Percentiles rank a stretch among this genome's conserved stretches.
phyloP scores from a whole-genome alignment of 805 yeast species.

The Maudiozyma pseudohumilis region DNA sequence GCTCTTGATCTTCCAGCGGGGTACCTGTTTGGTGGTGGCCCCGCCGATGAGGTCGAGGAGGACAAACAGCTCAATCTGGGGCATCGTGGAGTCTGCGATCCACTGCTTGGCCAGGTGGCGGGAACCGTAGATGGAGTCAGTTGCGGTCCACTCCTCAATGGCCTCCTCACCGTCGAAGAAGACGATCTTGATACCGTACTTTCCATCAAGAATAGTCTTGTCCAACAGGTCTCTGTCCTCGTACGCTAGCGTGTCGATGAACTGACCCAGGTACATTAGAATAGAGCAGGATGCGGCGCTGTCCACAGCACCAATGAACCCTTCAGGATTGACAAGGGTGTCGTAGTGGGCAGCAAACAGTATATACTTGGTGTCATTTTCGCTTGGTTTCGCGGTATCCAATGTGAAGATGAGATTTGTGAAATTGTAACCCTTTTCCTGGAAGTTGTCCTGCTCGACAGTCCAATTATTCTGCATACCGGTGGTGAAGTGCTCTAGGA shows the following conservation, averaged over 20 bases:
- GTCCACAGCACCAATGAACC: constrained; percentile 52
- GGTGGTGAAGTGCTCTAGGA: constrained; percentile 26
- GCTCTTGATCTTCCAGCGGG: constrained; percentile 23
- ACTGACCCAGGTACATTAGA: constrained; percentile 36
- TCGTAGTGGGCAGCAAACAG: constrained; percentile 49
- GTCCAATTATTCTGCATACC: constrained; percentile 21
- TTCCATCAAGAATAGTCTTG: background rate
- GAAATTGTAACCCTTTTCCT: constrained; percentile 29
- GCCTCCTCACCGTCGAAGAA: constrained; percentile 61
- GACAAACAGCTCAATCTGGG: constrained; percentile 36
- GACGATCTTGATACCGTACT: constrained; percentile 35
- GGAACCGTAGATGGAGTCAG: constrained; percentile 50
- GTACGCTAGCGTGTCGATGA: constrained; percentile 13
- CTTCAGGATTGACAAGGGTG: constrained; percentile 36
- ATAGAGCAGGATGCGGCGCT: constrained; percentile 51
- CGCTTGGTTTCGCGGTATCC: constrained; percentile 7
- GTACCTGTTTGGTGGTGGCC: constrained; percentile 15
- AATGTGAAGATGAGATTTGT: constrained; percentile 31
- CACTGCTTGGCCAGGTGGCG: constrained; percentile 37
- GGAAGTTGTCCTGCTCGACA: constrained; percentile 28
- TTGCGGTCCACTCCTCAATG: constrained; percentile 38
- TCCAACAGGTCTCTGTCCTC: constrained; percentile 5
- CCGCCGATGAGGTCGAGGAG: constrained; percentile 44
- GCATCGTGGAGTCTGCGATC: constrained; percentile 21
- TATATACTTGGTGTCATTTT: constrained; percentile 20